Evolutionary conservation across 805 yeast species (phyloP).

Genomic region (Ogataea pignaliae): DNA sequence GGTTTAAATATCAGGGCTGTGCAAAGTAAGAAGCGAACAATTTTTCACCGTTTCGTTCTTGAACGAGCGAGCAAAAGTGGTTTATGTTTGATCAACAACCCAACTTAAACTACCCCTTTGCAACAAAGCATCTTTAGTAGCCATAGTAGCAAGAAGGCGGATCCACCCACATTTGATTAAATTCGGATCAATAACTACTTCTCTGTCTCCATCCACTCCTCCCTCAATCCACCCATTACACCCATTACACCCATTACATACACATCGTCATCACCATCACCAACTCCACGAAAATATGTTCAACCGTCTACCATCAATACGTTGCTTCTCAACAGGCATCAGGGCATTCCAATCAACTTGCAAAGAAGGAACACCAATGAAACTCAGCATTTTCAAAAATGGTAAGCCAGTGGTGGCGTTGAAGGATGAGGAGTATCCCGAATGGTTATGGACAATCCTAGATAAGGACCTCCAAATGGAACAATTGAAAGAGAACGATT

Average conservation of each 20-base stretch:
- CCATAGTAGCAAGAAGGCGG: too few species aligned
- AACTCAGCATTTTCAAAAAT: constrained; percentile 66
- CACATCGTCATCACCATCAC: not conserved
- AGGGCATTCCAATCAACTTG: constrained; percentile 42
- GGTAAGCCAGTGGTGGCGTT: constrained; percentile 88
- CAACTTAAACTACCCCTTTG: too few species aligned
- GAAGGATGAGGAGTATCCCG: constrained; percentile 87
- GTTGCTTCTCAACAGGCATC: constrained; percentile 18
- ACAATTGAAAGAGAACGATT: constrained; percentile 49
- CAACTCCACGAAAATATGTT: too few species aligned
- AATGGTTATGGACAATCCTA: constrained; percentile 86
- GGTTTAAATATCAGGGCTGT: not conserved
- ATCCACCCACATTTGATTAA: too few species aligned
- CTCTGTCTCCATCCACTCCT: too few species aligned
- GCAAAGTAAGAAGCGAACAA: too few species aligned
- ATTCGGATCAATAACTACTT: too few species aligned
- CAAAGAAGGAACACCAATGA: constrained; percentile 67
- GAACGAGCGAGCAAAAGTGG: too few species aligned
- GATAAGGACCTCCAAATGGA: constrained; percentile 60
- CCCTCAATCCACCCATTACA: too few species aligned
- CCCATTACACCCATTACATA: not conserved
- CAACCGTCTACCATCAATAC: constrained; percentile 3
- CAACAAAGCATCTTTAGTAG: too few species aligned
- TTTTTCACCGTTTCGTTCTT: too few species aligned
- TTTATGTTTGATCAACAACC: too few species aligned